These are phyloP conservation scores for Blumeriella jaapii DNA, from an alignment of 2,329 filamentous ascomycete genomes.

Conservation along the genomic window DNA sequence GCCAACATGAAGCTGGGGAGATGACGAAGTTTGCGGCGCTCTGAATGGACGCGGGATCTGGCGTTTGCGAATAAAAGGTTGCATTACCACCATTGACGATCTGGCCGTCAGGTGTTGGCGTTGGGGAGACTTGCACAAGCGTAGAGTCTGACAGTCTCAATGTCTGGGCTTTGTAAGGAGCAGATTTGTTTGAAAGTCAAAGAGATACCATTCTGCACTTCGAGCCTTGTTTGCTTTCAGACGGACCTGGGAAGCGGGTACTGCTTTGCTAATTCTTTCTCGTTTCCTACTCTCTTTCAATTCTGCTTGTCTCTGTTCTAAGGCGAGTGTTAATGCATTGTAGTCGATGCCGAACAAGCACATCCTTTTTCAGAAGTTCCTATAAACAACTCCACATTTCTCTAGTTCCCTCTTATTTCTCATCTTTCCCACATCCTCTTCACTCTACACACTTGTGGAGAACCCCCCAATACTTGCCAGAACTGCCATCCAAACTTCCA, in stretches of 20 bases:
- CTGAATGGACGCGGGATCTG: constrained; percentile 1
- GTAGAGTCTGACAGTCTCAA: constrained; percentile 5
- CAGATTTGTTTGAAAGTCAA: constrained; percentile 2
- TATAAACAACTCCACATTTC: not conserved
- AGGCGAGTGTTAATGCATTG: constrained; percentile 1
- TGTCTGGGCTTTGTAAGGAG: constrained; percentile 1
- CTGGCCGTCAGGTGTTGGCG: constrained; percentile 6
- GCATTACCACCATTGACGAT: constrained; percentile 8
- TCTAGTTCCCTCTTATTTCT: constrained; percentile 1
- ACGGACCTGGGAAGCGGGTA: not conserved
- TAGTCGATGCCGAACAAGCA: not conserved
- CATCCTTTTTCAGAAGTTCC: not conserved
- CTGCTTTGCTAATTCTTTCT: not conserved
- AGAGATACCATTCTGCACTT: constrained; percentile 4
- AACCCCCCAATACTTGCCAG: constrained; percentile 4
- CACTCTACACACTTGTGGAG: not conserved
- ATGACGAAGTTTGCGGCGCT: constrained; percentile 11
- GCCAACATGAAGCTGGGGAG: constrained; percentile 29
- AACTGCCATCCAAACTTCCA: constrained; percentile 1
- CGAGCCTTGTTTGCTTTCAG: not conserved
- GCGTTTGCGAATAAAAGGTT: constrained; percentile 9
- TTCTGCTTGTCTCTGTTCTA: not conserved
- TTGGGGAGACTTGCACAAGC: constrained; percentile 6
- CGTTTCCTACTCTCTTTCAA: not conserved
- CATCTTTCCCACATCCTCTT: not conserved